Conservation (phyloP, 1,284 basidiomycete genomes). For the Ceratobasidium sp. region DNA sequence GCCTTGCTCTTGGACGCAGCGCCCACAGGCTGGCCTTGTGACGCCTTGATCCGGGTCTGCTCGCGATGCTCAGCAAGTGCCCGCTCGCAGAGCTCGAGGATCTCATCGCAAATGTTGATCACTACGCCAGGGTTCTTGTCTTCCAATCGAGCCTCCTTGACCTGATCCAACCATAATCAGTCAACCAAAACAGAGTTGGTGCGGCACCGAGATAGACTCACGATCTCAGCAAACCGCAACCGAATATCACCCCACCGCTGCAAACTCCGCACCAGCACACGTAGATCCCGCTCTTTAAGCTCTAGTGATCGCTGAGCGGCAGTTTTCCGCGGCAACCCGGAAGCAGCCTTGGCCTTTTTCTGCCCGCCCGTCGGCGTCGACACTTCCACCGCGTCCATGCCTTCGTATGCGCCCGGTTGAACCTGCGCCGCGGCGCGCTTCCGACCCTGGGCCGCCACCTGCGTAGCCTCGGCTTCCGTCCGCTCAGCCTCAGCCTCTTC, state of each 20-base stretch:
- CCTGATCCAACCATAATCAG: conserved; percentile 59
- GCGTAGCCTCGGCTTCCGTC: conserved; percentile 71
- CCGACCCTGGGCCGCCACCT: conserved; percentile 74
- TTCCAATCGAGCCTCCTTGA: conserved; percentile 90
- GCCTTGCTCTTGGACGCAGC: conserved; percentile 87
- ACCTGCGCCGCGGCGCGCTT: conserved; percentile 88
- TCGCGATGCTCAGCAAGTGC: conserved; percentile 88
- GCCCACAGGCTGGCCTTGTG: conserved; percentile 85
- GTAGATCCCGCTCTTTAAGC: conserved; percentile 95
- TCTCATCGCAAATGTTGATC: conserved; percentile 90
- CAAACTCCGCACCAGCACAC: conserved; percentile 93
- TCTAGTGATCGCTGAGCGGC: conserved; percentile 94
- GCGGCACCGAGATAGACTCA: conserved; percentile 58
- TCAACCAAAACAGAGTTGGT: conserved; percentile 24
- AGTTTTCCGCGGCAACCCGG: conserved; percentile 76
- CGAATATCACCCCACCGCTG: conserved; percentile 99
- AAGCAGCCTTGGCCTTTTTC: conserved; percentile 77
- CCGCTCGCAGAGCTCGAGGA: conserved; percentile 85
- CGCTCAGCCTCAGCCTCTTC: conserved; percentile 84
- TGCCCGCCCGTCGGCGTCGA: conserved; percentile 63
- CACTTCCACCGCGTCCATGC: conserved; percentile 86
- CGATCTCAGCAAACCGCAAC: conserved; percentile 93
- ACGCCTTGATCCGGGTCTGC: conserved; percentile 77
- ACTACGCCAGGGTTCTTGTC: conserved; percentile 96
- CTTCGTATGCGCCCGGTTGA: conserved; percentile 77